Evolutionary conservation across 139 green algal genomes (phyloP), one percentile per base, ranked within the genome.

Genomic region (Mesotaenium endlicherianum): DNA sequence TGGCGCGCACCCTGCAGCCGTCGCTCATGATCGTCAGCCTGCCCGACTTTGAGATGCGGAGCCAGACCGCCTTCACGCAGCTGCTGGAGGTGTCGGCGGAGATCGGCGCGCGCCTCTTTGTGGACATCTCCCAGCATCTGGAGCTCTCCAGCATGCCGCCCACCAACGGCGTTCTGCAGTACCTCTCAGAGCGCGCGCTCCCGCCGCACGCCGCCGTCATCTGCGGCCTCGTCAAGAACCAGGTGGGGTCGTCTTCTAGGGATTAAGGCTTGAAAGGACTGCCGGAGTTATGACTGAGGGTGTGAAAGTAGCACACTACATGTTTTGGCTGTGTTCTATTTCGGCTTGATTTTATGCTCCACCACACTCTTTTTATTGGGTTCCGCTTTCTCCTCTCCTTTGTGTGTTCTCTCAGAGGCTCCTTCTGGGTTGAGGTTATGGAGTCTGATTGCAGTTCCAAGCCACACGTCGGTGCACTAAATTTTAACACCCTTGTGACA

Each of bases 101-200:
- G 38, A 44, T 82, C n/a, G 72, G 75, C 45, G 40, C 71, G 16
- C 49, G 82, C 0, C 8, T 87, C 1, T 83, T 83, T 71, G 8
- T 87, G 1, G 82, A 87, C 71, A 83, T 87, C 40, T 70, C 39
- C 0, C 71, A 87, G 20, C 72, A 82, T 26, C n/a, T 87, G 34
- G 82, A 87, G 34, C 67, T 87, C 17, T 87, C 82, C 17, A 67
- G 31, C 14, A n/a, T 69, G 30, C 82, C 82, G 5, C 11, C 71
- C 26, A 76, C 72, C 72, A 87, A 87, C 67, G 82, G 82, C 55
- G 71, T 87, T 20, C 72, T 87, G 3, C 55, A 87, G 55, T 83
- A 53, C 20, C 43, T 87, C 5, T 49, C 82, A 8, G 47, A 76
- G 53, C 20, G 77, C 20, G 8, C 70, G n/a, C 71, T 87, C 36